Conservation (phyloP, 2,329 filamentous ascomycete genomes). For the Fusarium camptoceras region DNA sequence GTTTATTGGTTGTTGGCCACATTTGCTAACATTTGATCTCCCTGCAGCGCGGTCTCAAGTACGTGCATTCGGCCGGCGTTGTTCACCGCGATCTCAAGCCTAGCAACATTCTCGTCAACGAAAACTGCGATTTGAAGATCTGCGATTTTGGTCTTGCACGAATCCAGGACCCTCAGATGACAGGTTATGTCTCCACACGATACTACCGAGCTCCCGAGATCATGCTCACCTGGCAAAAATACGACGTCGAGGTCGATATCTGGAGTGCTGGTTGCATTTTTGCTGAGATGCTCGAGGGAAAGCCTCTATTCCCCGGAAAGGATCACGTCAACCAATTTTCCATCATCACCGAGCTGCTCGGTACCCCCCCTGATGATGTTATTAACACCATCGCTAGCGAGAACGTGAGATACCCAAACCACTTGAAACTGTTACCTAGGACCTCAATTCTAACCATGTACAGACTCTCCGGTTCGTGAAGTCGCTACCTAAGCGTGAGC, state of each 20-base stretch:
- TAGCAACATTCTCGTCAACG: constrained; percentile 98
- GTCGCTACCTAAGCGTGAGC: constrained; percentile 93
- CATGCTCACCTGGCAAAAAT: constrained; percentile 99
- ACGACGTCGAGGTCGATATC: constrained; percentile 98
- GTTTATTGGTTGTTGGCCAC: not conserved
- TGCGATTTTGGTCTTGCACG: constrained; percentile 98
- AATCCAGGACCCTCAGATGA: constrained; percentile 99
- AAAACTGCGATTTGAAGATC: constrained; percentile 99
- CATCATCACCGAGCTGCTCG: constrained; percentile 97
- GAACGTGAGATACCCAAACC: constrained; percentile 73
- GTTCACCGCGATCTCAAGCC: constrained; percentile 98
- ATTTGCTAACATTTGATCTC: constrained; percentile 22
- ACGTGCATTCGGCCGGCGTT: constrained; percentile 97
- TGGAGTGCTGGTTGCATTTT: constrained; percentile 99
- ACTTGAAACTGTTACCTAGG: not conserved
- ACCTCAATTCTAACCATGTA: constrained; percentile 33
- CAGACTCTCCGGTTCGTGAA: constrained; percentile 97
- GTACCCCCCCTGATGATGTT: constrained; percentile 96
- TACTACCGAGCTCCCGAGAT: constrained; percentile 99
- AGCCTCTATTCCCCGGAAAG: constrained; percentile 97
- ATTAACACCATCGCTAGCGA: constrained; percentile 99
- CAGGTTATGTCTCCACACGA: constrained; percentile 96
- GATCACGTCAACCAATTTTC: constrained; percentile 99
- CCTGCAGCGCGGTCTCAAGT: constrained; percentile 90
- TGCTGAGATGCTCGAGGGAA: constrained; percentile 98